Evolutionary conservation across 495 filamentous ascomycete species (phyloP).

Genomic region (Hypoxylon crocopeplum): DNA sequence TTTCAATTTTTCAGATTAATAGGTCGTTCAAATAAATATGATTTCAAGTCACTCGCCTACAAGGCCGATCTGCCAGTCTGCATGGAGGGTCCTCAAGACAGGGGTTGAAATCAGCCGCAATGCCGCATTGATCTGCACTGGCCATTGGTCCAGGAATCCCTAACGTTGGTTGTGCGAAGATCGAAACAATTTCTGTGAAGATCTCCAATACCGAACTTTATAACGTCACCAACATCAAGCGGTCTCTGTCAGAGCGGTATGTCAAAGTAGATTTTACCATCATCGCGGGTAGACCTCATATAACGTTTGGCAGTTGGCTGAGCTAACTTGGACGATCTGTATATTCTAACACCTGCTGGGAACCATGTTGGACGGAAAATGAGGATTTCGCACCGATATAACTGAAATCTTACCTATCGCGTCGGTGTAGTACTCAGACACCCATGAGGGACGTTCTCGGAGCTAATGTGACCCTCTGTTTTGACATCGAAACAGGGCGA

Average conservation of each 20-base stretch:
- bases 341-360: background rate
- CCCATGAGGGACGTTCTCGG: background rate
- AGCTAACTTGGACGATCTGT: background rate
- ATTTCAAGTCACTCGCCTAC: background rate
- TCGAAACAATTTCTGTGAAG: conserved; percentile 33
- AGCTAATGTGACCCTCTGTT: conserved; percentile 16
- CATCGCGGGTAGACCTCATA: conserved; percentile 1
- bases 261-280: conserved; percentile 8
- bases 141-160: conserved; percentile 24
- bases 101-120: conserved; percentile 24
- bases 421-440: conserved; percentile 1
- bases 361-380: background rate
- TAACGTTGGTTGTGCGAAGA: conserved; percentile 30
- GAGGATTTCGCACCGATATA: background rate
- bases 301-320: conserved; percentile 9
- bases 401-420: background rate
- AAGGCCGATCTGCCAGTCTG: background rate
- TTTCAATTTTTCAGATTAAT: background rate
- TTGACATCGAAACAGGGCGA: background rate
- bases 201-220: conserved; percentile 21
- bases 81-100: conserved; percentile 9
- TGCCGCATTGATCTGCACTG: conserved; percentile 24
- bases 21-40: conserved; percentile 12
- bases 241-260: conserved; percentile 9
- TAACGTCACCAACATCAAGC: background rate